These are phyloP conservation scores for Claviceps citrina DNA, from an alignment of 2,329 filamentous ascomycete species.

Conservation along the genomic window DNA sequence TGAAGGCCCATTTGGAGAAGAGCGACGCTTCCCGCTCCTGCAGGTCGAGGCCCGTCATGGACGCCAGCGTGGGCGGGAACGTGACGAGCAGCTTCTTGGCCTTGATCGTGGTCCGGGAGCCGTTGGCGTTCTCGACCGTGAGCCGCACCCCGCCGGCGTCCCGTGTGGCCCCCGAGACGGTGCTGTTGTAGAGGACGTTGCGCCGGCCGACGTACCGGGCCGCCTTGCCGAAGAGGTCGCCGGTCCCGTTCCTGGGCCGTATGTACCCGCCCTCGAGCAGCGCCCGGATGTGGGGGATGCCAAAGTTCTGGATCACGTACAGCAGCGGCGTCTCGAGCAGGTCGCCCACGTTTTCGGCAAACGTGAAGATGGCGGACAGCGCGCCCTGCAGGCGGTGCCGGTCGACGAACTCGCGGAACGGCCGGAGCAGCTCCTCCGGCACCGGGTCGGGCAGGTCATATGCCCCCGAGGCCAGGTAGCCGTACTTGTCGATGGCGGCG, in stretches of 20 bases:
- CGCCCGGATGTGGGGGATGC: conserved; percentile 4
- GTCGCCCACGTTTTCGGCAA: conserved; percentile 24
- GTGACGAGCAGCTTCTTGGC: conserved; percentile 22
- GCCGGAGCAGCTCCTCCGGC: conserved; percentile 26
- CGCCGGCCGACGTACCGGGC: conserved; percentile 11
- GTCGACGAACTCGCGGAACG: conserved; percentile 26
- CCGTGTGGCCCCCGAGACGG: conserved; percentile 11
- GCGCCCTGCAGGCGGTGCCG: conserved; percentile 25
- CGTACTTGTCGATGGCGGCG: conserved; percentile 1
- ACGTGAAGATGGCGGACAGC: conserved; percentile 20
- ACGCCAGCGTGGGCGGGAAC: conserved; percentile 19
- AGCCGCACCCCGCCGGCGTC: conserved; percentile 11
- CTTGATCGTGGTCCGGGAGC: conserved; percentile 14
- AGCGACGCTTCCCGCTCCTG: conserved; percentile 15
- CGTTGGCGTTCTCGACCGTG: conserved; percentile 12
- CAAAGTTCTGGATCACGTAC: conserved; percentile 23
- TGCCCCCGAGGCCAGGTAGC: conserved; percentile 1
- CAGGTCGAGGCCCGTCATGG: conserved; percentile 19
- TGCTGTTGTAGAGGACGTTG: conserved; percentile 14
- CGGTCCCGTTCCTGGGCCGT: conserved; percentile 4
- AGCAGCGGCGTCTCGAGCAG: conserved; percentile 22
- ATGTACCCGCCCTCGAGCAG: conserved; percentile 4
- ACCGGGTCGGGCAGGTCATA: conserved; percentile 26
- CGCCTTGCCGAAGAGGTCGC: conserved; percentile 14
- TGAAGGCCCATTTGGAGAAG: conserved; percentile 20